Evolutionary conservation across 78 protist species (phyloP), one percentile per base, ranked within the genome.

Genomic region (Chrysochromulina parva): DNA sequence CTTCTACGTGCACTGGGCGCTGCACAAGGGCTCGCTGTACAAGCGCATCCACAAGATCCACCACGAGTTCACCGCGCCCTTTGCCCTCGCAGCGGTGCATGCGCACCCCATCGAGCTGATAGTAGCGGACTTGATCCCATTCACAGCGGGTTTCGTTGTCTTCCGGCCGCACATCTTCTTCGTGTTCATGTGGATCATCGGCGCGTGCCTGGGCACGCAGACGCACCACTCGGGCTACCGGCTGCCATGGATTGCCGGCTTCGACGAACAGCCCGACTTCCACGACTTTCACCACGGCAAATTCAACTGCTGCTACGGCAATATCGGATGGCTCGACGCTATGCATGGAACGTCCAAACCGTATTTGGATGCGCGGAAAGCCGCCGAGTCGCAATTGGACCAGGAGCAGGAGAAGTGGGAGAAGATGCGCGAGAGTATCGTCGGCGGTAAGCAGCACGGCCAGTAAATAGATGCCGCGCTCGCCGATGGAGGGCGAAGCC

Each of bases 21-120:
- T 69, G 78, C 78, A 69, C 78, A 0, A 7, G 19, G 1, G 1
- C 26, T 11, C 50, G 78, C 78, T 69, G 50, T 69, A 69, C 78
- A 20, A 17, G 52, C 48, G 52, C 24, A 6, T 69, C 52, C 78
- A 69, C 50, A 69, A 69, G 78, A 16, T 1, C 13, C 85, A 76
- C 85, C 85, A 76, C 85, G 85, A 76, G 57, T 76, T 76, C 85
- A 76, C 85, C 59, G 54, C 85, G 85, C 85, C 85, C 53, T 3
- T 50, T 28, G 85, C 28, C 20, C 58, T 76, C 59, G 59, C 11
- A 19, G 85, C 85, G 22, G 17, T 76, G 47, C 52, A 76, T n/a
- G 22, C 48, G 24, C 54, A 47, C 60, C 85, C 85, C 19, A 28
- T 76, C 59, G 85, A 76, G 28, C 52, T 76, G 38, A 20, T 76